These are phyloP conservation scores for Galerina sulciceps DNA, from an alignment of 768 basidiomycete species.

Conservation along the genomic window DNA sequence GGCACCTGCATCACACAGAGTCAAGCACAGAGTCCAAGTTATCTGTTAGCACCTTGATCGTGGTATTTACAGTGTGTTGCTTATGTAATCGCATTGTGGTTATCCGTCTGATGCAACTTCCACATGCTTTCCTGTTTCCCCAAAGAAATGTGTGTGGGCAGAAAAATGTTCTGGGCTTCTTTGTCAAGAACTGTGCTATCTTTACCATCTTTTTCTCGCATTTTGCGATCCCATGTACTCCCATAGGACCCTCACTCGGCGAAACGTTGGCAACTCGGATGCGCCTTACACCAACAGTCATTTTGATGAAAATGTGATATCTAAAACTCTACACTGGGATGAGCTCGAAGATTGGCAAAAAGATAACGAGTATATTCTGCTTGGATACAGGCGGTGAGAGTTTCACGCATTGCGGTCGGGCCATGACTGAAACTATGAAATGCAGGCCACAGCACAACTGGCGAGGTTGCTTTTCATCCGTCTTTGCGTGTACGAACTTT, in stretches of 20 bases:
- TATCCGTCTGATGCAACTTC: background rate
- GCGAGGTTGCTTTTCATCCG: conserved; percentile 63
- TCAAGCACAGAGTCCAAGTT: too few species aligned
- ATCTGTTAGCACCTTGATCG: too few species aligned
- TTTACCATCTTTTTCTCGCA: background rate
- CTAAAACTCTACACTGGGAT: conserved; percentile 48
- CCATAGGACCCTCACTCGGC: background rate
- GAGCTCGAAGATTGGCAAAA: conserved; percentile 72
- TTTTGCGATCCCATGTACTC: background rate
- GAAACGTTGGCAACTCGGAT: background rate
- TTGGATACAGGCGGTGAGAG: conserved; percentile 70
- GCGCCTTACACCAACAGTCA: background rate
- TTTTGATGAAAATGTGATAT: background rate
- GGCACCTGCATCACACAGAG: too few species aligned
- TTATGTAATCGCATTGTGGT: background rate
- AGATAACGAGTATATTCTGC: conserved; percentile 75
- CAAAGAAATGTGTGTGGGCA: background rate
- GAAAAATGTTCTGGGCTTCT: background rate
- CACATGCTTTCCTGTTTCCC: conserved; percentile 4
- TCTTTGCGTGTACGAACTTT: conserved; percentile 63
- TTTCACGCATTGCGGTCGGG: background rate
- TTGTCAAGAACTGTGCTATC: conserved; percentile 1
- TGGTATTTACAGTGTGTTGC: background rate
- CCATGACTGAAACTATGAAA: conserved; percentile 9
- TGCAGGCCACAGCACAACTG: conserved; percentile 62